Base-by-base conservation (phyloP, 1,284 basidiomycete species). In the Ganoderma resinaceum region DNA sequence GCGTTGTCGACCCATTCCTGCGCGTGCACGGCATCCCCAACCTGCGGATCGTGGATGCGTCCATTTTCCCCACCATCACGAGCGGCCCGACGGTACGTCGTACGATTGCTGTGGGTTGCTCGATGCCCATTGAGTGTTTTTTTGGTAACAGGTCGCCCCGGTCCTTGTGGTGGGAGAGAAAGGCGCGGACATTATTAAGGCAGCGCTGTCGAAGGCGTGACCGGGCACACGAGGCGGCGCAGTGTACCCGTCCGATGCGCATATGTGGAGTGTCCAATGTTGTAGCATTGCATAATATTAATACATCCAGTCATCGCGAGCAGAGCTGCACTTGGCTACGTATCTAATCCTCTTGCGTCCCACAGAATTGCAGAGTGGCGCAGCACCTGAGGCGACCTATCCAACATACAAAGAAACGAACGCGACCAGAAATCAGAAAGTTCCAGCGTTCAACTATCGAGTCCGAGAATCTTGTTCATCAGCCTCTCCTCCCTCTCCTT, bases 131-230 rank as follows among this genome's bases (percentile, higher is more conserved):
- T 67, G 66, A 55, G n/a, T 23, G 46, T 18, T 18, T 33, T 53
- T 20, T 46, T 55, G 37, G 26, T 72, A n/a, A 26, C 69, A 92
- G 90, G 80, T 88, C 64, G 90, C 84, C 12, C 82, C 88, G 11
- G 83, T 84, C 35, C 83, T 87, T 61, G 90, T 89, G 1, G 81
- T 86, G n/a, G 91, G 85, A 0, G 91, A 93, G 77, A 90, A 90
- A 74, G 80, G 88, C 1, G 83, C 90, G 1, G 90, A 91, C 71
- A 75, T 88, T 40, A 83, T 92, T 73, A 89, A 87, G 73, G 73
- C 58, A 0, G 69, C 71, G 5, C 11, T 72, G 31, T 43, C 37
- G 40, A 33, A 61, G 42, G 60, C 40, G 26, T 61, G 60, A 61
- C 7, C 6, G n/a, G 2, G 11, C 46, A 49, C 3, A 23, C 11